Evolutionary conservation across 768 basidiomycete genomes (phyloP), one percentile per base, ranked within the genome.

Genomic region (Terana coerulea): DNA sequence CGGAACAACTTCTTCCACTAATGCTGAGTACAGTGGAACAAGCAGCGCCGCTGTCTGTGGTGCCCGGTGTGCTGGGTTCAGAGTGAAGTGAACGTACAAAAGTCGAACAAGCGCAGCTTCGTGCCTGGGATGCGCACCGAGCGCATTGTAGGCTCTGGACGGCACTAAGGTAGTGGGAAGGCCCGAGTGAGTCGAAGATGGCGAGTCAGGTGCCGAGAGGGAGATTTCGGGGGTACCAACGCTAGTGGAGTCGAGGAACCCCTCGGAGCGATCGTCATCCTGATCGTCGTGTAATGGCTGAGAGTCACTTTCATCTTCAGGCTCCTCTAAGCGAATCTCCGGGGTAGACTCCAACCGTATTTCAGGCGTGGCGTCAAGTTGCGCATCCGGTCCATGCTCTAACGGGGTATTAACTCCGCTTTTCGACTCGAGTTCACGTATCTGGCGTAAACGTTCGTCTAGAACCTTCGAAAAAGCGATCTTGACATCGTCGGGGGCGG

Each of bases 11-110:
- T 90, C 88, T 60, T 80, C 77, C 15, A 71, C 66, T 43, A 89
- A 68, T 0, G 78, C 79, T 7, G 76, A 75, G 64, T 88, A 89
- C 21, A 91, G 61, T 0, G 86, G 85, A 14, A 90, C 74, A 10
- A 91, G 73, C 9, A 90, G 64, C 28, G 87, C 84, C 2, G 86
- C 80, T 40, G 84, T 74, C 52, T 88, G 78, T 8, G 81, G 83
- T 0, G 86, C 85, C 30, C 79, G 69, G 54, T 82, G 80, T 12
- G 80, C 85, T 9, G 88, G 86, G 64, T 91, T 90, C 21, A 91
- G 74, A 25, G 75, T 72, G 30, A 74, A 76, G 64, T 91, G 88
- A 19, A 90, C 61, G 64, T 86, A 91, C 15, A 90, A 69, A 28
- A 91, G 68, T 33, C 89, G 82, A 21, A 86, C 68, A 39, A 91